A percentile compares a stretch with the other conserved stretches of the same genome.
phyloP scores from a whole-genome alignment of 768 basidiomycete genomes.

The Chalciporus sphaerocephalus region DNA sequence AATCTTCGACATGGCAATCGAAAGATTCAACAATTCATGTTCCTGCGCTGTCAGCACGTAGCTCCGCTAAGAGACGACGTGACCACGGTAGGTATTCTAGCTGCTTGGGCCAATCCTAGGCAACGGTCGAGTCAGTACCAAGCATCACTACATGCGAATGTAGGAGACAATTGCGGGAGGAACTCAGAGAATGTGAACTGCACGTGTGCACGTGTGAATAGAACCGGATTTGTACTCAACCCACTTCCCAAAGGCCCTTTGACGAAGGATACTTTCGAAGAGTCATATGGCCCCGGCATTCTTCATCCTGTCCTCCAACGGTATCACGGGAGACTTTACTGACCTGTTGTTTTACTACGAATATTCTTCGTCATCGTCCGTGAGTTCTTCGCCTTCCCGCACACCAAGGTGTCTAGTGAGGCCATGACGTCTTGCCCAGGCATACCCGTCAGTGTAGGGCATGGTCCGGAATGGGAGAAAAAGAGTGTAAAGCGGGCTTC shows the following conservation, averaged over 20 bases:
- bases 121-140: slow-evolving; percentile 5
- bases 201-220: slow-evolving; percentile 8
- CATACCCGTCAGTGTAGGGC: slow-evolving; percentile 81
- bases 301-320: slow-evolving; percentile 40
- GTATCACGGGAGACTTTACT: background rate
- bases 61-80: background rate
- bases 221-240: slow-evolving; percentile 21
- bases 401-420: slow-evolving; percentile 60
- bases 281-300: slow-evolving; percentile 83
- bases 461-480: slow-evolving; percentile 73
- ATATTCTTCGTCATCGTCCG: slow-evolving; percentile 66
- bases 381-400: slow-evolving; percentile 77
- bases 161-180: background rate
- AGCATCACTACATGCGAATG: background rate
- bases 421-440: slow-evolving; percentile 71
- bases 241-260: slow-evolving; percentile 20
- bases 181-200: slow-evolving; percentile 18
- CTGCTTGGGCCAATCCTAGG: background rate
- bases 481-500: slow-evolving; percentile 73
- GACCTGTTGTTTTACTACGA: slow-evolving; percentile 7
- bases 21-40: background rate
- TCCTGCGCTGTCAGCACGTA: background rate
- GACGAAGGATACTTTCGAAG: slow-evolving; percentile 39
- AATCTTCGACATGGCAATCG: too few species aligned
- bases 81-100: background rate